Evolutionary conservation across 768 basidiomycete genomes (phyloP).

Genomic region (button mushroom (Agaricus bisporus)): DNA sequence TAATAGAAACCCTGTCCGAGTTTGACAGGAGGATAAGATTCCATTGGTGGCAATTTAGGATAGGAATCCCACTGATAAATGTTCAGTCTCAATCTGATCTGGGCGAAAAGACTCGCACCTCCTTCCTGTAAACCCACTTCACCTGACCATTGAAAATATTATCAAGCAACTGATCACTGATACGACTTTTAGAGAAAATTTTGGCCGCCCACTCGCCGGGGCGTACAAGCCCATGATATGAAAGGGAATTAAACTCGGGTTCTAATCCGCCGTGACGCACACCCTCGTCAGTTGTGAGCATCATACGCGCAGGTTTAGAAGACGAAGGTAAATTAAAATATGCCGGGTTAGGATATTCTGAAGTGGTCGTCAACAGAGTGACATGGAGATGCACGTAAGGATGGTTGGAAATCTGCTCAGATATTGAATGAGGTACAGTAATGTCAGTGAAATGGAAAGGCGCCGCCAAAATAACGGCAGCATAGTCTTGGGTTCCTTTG

Average conservation of each 20-base stretch:
- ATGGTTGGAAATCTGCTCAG: constrained; percentile 54
- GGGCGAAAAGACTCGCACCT: constrained; percentile 33
- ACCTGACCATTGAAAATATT: constrained; percentile 60
- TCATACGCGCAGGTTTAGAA: constrained; percentile 46
- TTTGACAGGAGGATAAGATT: constrained; percentile 69
- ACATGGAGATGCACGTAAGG: constrained; percentile 85
- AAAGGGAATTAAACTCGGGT: constrained; percentile 84
- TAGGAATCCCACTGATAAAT: constrained; percentile 72
- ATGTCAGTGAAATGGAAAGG: constrained; percentile 74
- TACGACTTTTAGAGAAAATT: constrained; percentile 67
- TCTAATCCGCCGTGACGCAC: constrained; percentile 43
- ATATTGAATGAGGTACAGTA: constrained; percentile 38
- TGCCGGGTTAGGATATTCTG: constrained; percentile 47
- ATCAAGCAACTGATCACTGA: constrained; percentile 67
- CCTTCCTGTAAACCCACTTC: constrained; percentile 79
- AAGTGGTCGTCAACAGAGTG: constrained; percentile 79
- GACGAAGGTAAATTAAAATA: constrained; percentile 59
- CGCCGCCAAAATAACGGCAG: constrained; percentile 78
- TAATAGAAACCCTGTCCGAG: constrained; percentile 81
- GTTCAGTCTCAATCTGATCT: background rate
- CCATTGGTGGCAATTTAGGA: constrained; percentile 63
- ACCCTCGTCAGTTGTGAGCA: constrained; percentile 73
- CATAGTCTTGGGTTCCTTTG: constrained; percentile 47
- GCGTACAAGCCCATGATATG: constrained; percentile 62
- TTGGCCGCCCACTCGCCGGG: constrained; percentile 73